These are phyloP conservation scores for Physcomitrellopsis africana DNA, from an alignment of 225 moss, liverwort and hornwort species.

Conservation along the genomic window DNA sequence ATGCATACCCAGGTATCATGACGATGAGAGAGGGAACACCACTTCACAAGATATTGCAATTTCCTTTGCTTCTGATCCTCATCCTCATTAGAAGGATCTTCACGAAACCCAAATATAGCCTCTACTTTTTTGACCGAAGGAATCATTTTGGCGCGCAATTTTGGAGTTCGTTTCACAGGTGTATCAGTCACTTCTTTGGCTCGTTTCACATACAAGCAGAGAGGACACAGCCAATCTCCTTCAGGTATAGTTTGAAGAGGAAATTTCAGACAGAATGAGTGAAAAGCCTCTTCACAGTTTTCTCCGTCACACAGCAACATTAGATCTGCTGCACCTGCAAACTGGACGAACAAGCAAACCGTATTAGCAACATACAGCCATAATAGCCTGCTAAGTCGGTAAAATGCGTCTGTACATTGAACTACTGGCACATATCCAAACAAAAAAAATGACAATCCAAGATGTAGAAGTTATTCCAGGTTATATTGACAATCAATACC, in stretches of 20 bases:
- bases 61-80: conserved; percentile 35
- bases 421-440: conserved; percentile 5
- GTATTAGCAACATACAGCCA: conserved; percentile 21
- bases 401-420: conserved; percentile 6
- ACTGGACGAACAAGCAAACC: conserved; percentile 53
- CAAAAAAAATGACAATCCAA: conserved; percentile 2
- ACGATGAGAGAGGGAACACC: conserved; percentile 77
- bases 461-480: background rate
- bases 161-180: conserved; percentile 44
- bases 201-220: conserved; percentile 51
- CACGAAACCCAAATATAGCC: conserved; percentile 68
- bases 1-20: conserved; percentile 84
- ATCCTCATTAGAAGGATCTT: conserved; percentile 45
- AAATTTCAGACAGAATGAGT: conserved; percentile 80
- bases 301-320: conserved; percentile 88
- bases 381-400: conserved; percentile 6
- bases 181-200: conserved; percentile 26
- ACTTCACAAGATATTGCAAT: conserved; percentile 80
- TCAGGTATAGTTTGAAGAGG: conserved; percentile 75
- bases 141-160: conserved; percentile 40
- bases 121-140: conserved; percentile 63
- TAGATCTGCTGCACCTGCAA: conserved; percentile 73
- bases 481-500: conserved; percentile 42
- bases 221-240: conserved; percentile 85
- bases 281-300: conserved; percentile 75